Base-by-base conservation (phyloP, 257 asterid genomes). In the Knoxia roxburghii region DNA sequence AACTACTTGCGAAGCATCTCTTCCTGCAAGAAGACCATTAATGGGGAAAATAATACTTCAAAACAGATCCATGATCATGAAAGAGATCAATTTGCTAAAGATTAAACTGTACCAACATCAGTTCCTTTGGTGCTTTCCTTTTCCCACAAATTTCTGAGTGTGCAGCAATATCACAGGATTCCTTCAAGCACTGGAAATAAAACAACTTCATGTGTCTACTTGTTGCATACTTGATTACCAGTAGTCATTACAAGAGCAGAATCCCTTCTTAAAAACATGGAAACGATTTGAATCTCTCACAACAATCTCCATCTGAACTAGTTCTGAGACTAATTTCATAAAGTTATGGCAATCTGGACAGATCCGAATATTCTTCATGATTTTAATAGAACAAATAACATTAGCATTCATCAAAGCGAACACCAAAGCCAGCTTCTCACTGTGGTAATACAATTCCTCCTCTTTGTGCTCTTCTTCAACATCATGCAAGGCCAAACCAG, bases 391-490 rank as follows among this genome's bases (percentile, higher is more conserved):
- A 35, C 77, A 65, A 43, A 64, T 20, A 65, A 43, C 62, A 58
- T 73, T 60, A 37, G 41, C 69, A 78, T 72, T 73, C 95, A 82
- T 85, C 83, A 91, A 73, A 52, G 84, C 85, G 77, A 79, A 86
- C 35, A 75, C 89, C 80, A 91, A 70, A 18, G 96, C 96, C 73
- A 88, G 80, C 87, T 91, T 91, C 80, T 91, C 97, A 60, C 97
- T 86, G 78, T 91, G 97, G 74, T 75, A 81, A 81, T 83, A 83
- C 64, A 91, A 54, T 56, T 88, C 96, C 87, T 91, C 97, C 85
- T 86, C 96, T 61, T 85, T 91, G 20, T 87, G 95, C 87, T 90
- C 96, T 54, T 91, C 97, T 73, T 91, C 96, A 12, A 86, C 80
- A 64, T 91, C 97, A 65, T 81, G 80, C 71, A 86, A 76, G 4